phyloP scores from a whole-genome alignment of 352 stramenopile species.

The Aphanomyces stellatus region DNA sequence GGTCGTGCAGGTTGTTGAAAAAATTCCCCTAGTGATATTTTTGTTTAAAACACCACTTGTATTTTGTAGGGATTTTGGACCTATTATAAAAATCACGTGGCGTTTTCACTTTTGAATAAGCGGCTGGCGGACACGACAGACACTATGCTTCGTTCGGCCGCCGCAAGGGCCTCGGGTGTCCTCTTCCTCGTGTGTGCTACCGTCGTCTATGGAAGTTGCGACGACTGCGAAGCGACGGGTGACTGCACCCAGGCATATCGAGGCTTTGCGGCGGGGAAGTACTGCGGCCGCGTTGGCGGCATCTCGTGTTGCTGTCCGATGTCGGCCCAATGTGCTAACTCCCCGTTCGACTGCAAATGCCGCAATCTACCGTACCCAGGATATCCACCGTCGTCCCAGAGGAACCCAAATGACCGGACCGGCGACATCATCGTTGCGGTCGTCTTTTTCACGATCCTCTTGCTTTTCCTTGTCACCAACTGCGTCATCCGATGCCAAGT shows the following conservation, averaged over 20 bases:
- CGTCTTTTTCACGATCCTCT: neutral
- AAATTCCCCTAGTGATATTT: too few relatives aligned
- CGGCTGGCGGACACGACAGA: too few relatives aligned
- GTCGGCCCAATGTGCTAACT: neutral
- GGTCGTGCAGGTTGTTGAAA: too few relatives aligned
- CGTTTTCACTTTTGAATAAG: too few relatives aligned
- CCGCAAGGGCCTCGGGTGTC: too few relatives aligned
- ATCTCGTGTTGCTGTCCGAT: constrained; percentile 1
- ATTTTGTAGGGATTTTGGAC: too few relatives aligned
- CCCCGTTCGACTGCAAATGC: constrained; percentile 10
- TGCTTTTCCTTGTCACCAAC: neutral
- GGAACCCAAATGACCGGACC: neutral
- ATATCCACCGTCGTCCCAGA: neutral
- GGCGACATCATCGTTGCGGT: neutral
- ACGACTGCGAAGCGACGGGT: neutral
- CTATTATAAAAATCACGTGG: too few relatives aligned
- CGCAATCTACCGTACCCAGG: neutral
- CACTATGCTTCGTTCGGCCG: too few relatives aligned
- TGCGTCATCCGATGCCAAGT: neutral
- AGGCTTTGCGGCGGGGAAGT: neutral
- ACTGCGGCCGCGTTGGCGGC: constrained; percentile 7
- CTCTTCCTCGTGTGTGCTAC: neutral
- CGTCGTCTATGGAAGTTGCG: neutral
- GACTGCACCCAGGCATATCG: constrained; percentile 2
- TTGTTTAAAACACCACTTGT: too few relatives aligned